Evolutionary conservation across 1,284 basidiomycete genomes (phyloP), one percentile per base, ranked within the genome.

Genomic region (Ganoderma sp.): DNA sequence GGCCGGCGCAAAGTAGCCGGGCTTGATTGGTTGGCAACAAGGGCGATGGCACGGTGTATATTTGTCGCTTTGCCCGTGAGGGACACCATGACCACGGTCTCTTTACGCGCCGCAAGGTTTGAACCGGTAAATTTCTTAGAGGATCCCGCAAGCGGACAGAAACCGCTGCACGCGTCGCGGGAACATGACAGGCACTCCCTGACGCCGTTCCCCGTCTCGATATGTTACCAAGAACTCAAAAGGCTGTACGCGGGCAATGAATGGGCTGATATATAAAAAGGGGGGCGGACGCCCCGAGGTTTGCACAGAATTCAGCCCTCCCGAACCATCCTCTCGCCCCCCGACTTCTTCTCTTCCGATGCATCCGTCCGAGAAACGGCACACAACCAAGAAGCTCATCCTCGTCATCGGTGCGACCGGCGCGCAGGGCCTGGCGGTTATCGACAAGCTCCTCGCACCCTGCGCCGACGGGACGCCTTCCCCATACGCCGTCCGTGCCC

Each of bases 361-460:
- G 58, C 22, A 60, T n/a, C 3, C 41, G 37, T 19, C 58, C 37
- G 58, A 37, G 37, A 60, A 39, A 37, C 17, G 41, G n/a, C 37
- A 42, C 8, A 19, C 10, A 12, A 25, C 34, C 50, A 74, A 77
- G 71, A 76, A 79, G 73, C 72, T 82, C 71, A 84, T 87, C 70
- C 81, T 85, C 65, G 84, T 87, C 66, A 80, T 86, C 54, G 84
- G 85, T 48, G 85, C 82, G 2, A 87, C 85, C 37, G 85, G 85
- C 58, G 83, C 82, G 3, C 85, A 86, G 69, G 85, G 85, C 19
- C 73, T 83, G 43, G 80, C 81, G 28, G 81, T 85, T 66, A 80
- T 86, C 57, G 78, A 84, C 67, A 80, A 79, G 34, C 76, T 86
- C 15, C 79, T 86, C 34, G 78, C 77, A 14, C 79, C 79, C 2